Evolutionary conservation across 345 rosid species (phyloP).

Genomic region (Odontarrhena argentea): DNA sequence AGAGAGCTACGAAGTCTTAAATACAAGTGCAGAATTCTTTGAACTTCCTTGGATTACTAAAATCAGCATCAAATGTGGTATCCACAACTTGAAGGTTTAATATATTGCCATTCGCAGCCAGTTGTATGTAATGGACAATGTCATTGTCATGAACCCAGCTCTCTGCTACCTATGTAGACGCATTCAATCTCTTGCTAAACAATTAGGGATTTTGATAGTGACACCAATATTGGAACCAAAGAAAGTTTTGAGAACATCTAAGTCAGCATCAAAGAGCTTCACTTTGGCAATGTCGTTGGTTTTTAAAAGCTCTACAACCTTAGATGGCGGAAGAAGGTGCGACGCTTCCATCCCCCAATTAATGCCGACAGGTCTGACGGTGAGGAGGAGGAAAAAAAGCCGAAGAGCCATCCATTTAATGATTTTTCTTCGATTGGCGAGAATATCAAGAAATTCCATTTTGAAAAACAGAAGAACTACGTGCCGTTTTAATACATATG

Average conservation of each 20-base stretch:
- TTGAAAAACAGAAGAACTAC: background rate
- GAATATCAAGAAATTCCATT: conserved; percentile 1
- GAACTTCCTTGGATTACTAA: conserved; percentile 63
- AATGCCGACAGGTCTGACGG: conserved; percentile 57
- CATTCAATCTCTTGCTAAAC: conserved; percentile 65
- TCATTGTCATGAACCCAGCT: conserved; percentile 96
- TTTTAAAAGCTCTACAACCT: conserved; percentile 84
- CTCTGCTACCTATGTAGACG: conserved; percentile 68
- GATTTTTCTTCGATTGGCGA: conserved; percentile 11
- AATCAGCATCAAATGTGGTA: conserved; percentile 87
- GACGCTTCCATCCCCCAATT: conserved; percentile 85
- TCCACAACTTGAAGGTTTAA: conserved; percentile 86
- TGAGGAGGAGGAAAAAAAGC: conserved; percentile 30
- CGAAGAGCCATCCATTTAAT: conserved; percentile 33
- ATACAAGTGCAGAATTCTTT: conserved; percentile 69
- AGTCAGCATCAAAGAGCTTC: conserved; percentile 81
- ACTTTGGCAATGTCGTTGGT: conserved; percentile 73
- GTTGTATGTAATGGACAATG: conserved; percentile 71
- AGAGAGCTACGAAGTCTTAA: conserved; percentile 75
- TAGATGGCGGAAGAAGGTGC: conserved; percentile 76
- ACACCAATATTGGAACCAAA: conserved; percentile 71
- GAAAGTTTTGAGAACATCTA: conserved; percentile 66
- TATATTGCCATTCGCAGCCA: conserved; percentile 73
- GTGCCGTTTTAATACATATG: conserved; percentile 16
- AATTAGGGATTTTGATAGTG: conserved; percentile 70